Base-by-base conservation (phyloP, 1,139 yeast genomes). In the Hansenula lynferdii region DNA sequence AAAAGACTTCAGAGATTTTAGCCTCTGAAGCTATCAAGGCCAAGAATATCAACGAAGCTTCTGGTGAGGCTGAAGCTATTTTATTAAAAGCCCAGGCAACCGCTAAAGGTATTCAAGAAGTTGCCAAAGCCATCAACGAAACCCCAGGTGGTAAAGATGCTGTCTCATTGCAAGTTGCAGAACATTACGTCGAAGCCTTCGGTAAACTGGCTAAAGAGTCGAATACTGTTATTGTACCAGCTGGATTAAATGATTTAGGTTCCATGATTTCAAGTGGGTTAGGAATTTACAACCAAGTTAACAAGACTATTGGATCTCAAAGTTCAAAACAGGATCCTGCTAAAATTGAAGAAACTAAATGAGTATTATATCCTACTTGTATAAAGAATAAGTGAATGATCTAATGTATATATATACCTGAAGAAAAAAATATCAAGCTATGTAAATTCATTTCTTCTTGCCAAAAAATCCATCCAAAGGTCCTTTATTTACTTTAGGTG, bases 131-230 rank as follows among this genome's bases (percentile, higher is more conserved):
- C 21, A 83, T 85, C 50, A 62, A 71, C 40, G 70, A 72, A 37
- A 76, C 86, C 17, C 81, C 85, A 8, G 84, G 83, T 43, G 92
- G 94, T 34, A 66, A 65, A 42, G 83, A 82, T 37, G 95, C 95
- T 5, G 87, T 85, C 30, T 68, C 80, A 25, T 70, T 86, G 48
- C 89, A 81, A 59, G 80, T 86, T 35, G 95, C 95, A 17, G 92
- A 84, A 57, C 85, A 82, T 54, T 85, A 85, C 58, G 85, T 85
- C 43, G 84, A 79, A 42, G 86, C 90, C 35, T 85, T 85, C 57
- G 85, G 86, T 36, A 80, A 85, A 49, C 69, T 85, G 57, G 95
- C 95, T 32, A 85, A 85, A 67, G 90, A 84, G 58, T 67, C 84
- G 33, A 85, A 84, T 55, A 82, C 94, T 2, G 74, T 86, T 24